phyloP scores from a whole-genome alignment of 1,284 basidiomycete genomes.

The Tilletia indica region DNA sequence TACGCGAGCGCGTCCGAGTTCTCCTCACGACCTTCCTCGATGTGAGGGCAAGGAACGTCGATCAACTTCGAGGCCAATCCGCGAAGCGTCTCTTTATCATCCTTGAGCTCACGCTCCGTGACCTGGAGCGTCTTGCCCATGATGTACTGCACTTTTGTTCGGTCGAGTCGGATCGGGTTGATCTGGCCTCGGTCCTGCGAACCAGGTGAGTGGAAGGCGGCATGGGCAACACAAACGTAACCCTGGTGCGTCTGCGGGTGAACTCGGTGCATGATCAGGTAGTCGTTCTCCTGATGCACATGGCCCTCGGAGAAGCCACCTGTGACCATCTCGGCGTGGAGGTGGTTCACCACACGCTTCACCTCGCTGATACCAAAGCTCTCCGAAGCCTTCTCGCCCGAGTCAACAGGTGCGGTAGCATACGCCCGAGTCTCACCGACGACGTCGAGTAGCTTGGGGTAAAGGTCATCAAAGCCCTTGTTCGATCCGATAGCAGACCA shows the following conservation, averaged over 20 bases:
- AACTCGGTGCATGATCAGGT: slow-evolving; percentile 46
- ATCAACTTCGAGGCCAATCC: slow-evolving; percentile 41
- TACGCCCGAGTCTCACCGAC: slow-evolving; percentile 44
- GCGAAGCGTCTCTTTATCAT: slow-evolving; percentile 33
- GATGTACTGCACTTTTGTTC: slow-evolving; percentile 40
- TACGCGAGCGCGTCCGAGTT: slow-evolving; percentile 26
- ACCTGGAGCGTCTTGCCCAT: slow-evolving; percentile 45
- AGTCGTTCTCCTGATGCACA: slow-evolving; percentile 46
- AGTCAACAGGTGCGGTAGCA: slow-evolving; percentile 32
- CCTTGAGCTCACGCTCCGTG: slow-evolving; percentile 22
- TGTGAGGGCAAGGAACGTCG: slow-evolving; percentile 37
- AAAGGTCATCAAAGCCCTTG: slow-evolving; percentile 49
- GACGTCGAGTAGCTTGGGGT: slow-evolving; percentile 44
- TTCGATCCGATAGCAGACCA: slow-evolving; percentile 51
- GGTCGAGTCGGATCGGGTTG: slow-evolving; percentile 41
- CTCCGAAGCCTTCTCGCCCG: slow-evolving; percentile 22
- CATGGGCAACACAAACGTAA: slow-evolving; percentile 44
- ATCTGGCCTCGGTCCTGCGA: slow-evolving; percentile 36
- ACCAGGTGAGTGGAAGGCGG: slow-evolving; percentile 40
- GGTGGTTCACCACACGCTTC: slow-evolving; percentile 47
- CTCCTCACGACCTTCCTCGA: slow-evolving; percentile 27
- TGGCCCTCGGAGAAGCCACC: slow-evolving; percentile 46
- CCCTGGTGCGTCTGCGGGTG: slow-evolving; percentile 50
- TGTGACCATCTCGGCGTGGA: slow-evolving; percentile 49
- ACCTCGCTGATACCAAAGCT: slow-evolving; percentile 20